Evolutionary conservation across 2,329 filamentous ascomycete genomes (phyloP).

Genomic region (Albophoma yamanashiensis): DNA sequence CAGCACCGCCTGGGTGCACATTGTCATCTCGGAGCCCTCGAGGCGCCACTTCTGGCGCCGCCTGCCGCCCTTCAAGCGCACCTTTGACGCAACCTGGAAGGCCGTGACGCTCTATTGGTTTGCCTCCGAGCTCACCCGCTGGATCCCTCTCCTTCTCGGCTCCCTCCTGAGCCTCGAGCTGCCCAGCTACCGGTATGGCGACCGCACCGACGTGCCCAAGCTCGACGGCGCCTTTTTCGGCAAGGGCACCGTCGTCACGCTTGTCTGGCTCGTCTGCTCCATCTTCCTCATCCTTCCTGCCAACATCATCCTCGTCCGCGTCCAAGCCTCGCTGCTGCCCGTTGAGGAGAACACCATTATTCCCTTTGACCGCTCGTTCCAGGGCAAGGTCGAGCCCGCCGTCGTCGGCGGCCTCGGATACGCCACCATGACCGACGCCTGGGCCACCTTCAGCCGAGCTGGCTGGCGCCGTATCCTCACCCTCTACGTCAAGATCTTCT

Average conservation of each 20-base stretch:
- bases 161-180: conserved; percentile 32
- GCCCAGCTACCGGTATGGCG: conserved; percentile 22
- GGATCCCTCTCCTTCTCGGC: conserved; percentile 32
- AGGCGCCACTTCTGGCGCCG: conserved; percentile 55
- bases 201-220: conserved; percentile 18
- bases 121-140: conserved; percentile 37
- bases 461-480: conserved; percentile 65
- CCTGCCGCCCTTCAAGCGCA: conserved; percentile 52
- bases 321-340: conserved; percentile 78
- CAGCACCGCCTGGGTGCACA: conserved; percentile 73
- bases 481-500: conserved; percentile 62
- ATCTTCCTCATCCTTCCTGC: conserved; percentile 64
- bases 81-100: conserved; percentile 57
- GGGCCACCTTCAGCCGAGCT: conserved; percentile 64
- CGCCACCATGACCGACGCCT: conserved; percentile 63
- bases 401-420: conserved; percentile 64
- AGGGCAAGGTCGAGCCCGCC: conserved; percentile 63
- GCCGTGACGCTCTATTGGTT: conserved; percentile 56
- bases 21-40: conserved; percentile 64
- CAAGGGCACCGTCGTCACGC: conserved; percentile 34
- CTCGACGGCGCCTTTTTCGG: conserved; percentile 18
- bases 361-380: conserved; percentile 81
- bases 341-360: conserved; percentile 76
- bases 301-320: conserved; percentile 64
- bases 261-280: conserved; percentile 37